A percentile compares a stretch with the other conserved stretches of the same genome.
Evolutionary conservation across 169 alveolate species (phyloP).

Genomic region (Plasmodium gonderi): DNA sequence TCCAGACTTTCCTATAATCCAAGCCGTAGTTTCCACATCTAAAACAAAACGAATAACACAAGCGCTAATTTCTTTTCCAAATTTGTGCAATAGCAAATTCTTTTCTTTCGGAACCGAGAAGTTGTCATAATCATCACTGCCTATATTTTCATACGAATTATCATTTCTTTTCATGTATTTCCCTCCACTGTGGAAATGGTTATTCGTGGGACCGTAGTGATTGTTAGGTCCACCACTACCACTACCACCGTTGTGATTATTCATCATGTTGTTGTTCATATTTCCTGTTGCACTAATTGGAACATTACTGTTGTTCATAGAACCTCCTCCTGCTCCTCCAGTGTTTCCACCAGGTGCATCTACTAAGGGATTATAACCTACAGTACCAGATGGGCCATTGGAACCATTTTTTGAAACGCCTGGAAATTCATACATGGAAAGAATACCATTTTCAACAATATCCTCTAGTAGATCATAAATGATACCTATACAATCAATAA

Average conservation of each 20-base stretch:
- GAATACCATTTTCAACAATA: constrained; percentile 56
- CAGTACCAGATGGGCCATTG: neutral
- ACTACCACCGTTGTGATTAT: neutral
- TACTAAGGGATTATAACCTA: neutral
- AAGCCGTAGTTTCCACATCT: constrained; percentile 69
- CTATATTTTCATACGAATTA: neutral
- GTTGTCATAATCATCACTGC: constrained; percentile 30
- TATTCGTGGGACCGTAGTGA: neutral
- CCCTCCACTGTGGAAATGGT: neutral
- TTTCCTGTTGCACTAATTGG: no score
- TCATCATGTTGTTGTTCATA: neutral
- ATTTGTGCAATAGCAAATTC: constrained; percentile 34
- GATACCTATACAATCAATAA: constrained; percentile 60
- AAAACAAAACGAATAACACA: constrained; percentile 67
- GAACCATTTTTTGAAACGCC: constrained; percentile 43
- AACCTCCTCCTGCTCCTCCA: neutral
- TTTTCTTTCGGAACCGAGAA: constrained; percentile 45
- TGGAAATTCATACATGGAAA: constrained; percentile 49
- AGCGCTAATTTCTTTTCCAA: constrained; percentile 50
- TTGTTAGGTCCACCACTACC: neutral
- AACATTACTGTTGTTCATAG: no score
- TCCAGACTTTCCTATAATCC: constrained; percentile 71
- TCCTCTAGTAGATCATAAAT: constrained; percentile 59
- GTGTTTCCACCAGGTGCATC: neutral
- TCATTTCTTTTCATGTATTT: constrained; percentile 61